phyloP scores from a whole-genome alignment of 2,329 filamentous ascomycete genomes.

The Fusarium falciforme region DNA sequence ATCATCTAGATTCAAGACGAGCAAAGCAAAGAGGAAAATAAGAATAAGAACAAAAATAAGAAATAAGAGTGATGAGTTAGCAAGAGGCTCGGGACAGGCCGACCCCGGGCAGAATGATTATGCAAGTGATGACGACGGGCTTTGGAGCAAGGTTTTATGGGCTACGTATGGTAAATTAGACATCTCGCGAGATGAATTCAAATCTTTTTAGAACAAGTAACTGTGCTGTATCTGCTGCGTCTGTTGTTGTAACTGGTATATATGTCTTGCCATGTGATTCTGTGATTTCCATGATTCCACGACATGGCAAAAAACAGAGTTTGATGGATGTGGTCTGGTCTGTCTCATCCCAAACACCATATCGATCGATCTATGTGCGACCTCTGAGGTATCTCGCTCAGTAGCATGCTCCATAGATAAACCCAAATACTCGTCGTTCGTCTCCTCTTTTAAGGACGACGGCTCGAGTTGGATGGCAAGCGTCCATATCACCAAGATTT shows the following conservation, averaged over 20 bases:
- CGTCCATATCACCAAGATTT: constrained; percentile 10
- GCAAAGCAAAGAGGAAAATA: constrained; percentile 25
- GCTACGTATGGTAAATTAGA: constrained; percentile 40
- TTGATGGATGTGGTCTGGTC: not conserved
- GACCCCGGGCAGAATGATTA: constrained; percentile 37
- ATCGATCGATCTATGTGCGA: constrained; percentile 1
- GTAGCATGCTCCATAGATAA: not conserved
- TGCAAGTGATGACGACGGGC: constrained; percentile 42
- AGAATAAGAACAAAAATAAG: constrained; percentile 1
- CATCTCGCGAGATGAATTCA: constrained; percentile 41
- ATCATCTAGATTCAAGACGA: constrained; percentile 74
- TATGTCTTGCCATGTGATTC: constrained; percentile 15
- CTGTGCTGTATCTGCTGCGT: constrained; percentile 7
- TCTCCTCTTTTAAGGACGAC: not conserved
- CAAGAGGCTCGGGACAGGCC: constrained; percentile 11
- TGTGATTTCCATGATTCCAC: not conserved
- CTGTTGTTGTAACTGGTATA: constrained; percentile 4
- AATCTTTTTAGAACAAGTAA: constrained; percentile 40
- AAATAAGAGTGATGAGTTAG: constrained; percentile 27
- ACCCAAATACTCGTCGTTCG: not conserved
- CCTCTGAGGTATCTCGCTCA: not conserved
- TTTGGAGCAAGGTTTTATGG: constrained; percentile 41
- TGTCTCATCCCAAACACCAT: constrained; percentile 1
- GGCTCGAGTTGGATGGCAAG: not conserved
- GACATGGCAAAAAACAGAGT: constrained; percentile 8